Percentiles rank a stretch among this genome's conserved stretches.
Evolutionary conservation across 1,139 yeast genomes (phyloP).

Genomic region (Arxiozyma telluris): DNA sequence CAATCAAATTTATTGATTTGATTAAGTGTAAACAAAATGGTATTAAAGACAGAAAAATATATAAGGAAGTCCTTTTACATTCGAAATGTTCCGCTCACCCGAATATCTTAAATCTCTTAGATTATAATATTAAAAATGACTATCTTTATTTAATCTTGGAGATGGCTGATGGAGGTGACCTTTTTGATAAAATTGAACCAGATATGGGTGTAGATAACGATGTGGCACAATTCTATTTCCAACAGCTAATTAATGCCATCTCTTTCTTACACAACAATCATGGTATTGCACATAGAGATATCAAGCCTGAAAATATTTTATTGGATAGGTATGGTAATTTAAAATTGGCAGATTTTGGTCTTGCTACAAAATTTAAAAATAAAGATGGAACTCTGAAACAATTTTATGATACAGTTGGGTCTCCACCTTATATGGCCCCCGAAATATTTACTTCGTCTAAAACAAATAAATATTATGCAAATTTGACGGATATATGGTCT

Average conservation of each 20-base stretch:
- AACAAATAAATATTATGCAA: conserved; percentile 41
- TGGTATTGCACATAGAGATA: conserved; percentile 46
- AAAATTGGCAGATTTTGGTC: conserved; percentile 60
- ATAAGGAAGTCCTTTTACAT: conserved; percentile 46
- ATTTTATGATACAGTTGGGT: conserved; percentile 52
- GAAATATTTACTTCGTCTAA: conserved; percentile 39
- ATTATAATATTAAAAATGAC: conserved; percentile 41
- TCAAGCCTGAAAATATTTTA: conserved; percentile 83
- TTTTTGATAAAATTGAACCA: conserved; percentile 67
- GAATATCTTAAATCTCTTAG: conserved; percentile 46
- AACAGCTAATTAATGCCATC: conserved; percentile 50
- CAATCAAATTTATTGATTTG: conserved; percentile 49
- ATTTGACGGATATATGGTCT: conserved; percentile 53
- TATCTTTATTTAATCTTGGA: conserved; percentile 61
- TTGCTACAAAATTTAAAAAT: conserved; percentile 49
- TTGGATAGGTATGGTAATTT: conserved; percentile 58
- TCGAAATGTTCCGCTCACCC: conserved; percentile 48
- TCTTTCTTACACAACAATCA: conserved; percentile 21
- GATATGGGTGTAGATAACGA: conserved; percentile 60
- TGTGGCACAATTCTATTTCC: conserved; percentile 59
- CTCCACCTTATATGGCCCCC: conserved; percentile 69
- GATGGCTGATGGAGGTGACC: conserved; percentile 59
- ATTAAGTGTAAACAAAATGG: conserved; percentile 39
- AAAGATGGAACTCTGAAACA: conserved; percentile 49
- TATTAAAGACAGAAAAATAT: conserved; percentile 39